phyloP scores from a whole-genome alignment of 2,329 filamentous ascomycete genomes.

The Talaromyces sp. region DNA sequence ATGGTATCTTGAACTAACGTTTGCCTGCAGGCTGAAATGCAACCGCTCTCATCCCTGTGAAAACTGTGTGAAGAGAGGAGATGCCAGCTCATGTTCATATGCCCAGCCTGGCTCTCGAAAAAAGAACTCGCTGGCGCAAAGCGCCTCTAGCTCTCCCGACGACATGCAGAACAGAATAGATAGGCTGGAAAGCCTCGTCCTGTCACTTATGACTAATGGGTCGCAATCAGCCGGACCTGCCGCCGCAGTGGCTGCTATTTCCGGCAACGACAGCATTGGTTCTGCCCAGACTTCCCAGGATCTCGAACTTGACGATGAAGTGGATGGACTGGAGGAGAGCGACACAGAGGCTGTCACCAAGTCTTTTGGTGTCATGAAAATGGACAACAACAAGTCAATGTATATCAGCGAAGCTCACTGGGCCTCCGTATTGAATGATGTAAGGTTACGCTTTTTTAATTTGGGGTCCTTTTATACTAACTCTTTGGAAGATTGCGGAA shows the following conservation, averaged over 20 bases:
- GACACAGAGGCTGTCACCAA: slow-evolving; percentile 66
- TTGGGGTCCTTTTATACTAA: not conserved
- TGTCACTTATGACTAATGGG: slow-evolving; percentile 90
- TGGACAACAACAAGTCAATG: slow-evolving; percentile 71
- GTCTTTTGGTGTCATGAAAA: slow-evolving; percentile 75
- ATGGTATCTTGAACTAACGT: slow-evolving; percentile 10
- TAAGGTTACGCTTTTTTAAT: slow-evolving; percentile 25
- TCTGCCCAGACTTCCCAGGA: slow-evolving; percentile 34
- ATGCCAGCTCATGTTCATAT: slow-evolving; percentile 78
- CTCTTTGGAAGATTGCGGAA: slow-evolving; percentile 63
- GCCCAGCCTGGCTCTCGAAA: slow-evolving; percentile 64
- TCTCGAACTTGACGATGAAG: slow-evolving; percentile 47
- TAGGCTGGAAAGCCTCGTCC: slow-evolving; percentile 81
- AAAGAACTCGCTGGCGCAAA: slow-evolving; percentile 57
- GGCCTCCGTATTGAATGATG: slow-evolving; percentile 70
- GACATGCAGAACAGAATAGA: slow-evolving; percentile 99
- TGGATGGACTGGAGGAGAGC: slow-evolving; percentile 56
- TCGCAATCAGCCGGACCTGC: slow-evolving; percentile 55
- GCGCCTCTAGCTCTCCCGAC: slow-evolving; percentile 62
- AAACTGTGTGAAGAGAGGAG: slow-evolving; percentile 86
- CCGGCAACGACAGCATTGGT: slow-evolving; percentile 31
- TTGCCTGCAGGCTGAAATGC: slow-evolving; percentile 68
- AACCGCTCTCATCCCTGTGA: slow-evolving; percentile 87
- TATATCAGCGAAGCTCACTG: slow-evolving; percentile 81
- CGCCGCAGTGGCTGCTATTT: slow-evolving; percentile 56